Conservation (phyloP, 306 rosid genomes). For the Acacia acuminata region DNA sequence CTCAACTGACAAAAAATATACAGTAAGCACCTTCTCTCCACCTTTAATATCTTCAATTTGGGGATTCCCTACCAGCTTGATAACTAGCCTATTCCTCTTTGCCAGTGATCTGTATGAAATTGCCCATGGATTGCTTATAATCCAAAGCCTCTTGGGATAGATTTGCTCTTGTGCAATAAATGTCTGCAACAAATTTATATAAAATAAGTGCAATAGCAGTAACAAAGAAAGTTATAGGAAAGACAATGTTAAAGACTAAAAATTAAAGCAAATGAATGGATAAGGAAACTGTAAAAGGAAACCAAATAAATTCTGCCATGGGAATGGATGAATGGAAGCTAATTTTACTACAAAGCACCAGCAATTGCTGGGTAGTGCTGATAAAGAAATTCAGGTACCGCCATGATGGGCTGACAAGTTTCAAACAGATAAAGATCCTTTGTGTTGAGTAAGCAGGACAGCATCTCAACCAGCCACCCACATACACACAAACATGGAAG, state of each 20-base stretch:
- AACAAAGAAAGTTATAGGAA: background rate
- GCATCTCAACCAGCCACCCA: background rate
- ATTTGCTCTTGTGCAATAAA: conserved; percentile 92
- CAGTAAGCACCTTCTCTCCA: conserved; percentile 66
- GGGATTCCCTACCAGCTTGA: conserved; percentile 58
- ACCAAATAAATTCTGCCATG: background rate
- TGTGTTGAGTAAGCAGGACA: background rate
- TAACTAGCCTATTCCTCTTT: conserved; percentile 74
- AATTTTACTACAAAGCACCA: background rate
- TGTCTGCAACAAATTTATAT: conserved; percentile 56
- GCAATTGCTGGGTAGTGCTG: background rate
- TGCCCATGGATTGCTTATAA: conserved; percentile 60
- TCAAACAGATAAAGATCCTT: background rate
- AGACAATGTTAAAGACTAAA: conserved; percentile 1
- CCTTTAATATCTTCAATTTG: conserved; percentile 54
- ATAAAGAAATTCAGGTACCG: background rate
- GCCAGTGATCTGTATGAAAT: conserved; percentile 70
- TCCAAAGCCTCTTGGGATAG: conserved; percentile 74
- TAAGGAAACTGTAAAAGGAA: background rate
- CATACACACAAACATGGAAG: background rate
- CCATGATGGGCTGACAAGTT: background rate
- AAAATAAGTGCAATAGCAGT: background rate
- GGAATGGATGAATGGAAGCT: background rate
- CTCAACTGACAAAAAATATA: conserved; percentile 74
- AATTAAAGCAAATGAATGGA: background rate